A percentile compares a stretch with the other conserved stretches of the same genome.
Evolutionary conservation across 1,284 basidiomycete species (phyloP).

Genomic region (Trichosporon sp.): DNA sequence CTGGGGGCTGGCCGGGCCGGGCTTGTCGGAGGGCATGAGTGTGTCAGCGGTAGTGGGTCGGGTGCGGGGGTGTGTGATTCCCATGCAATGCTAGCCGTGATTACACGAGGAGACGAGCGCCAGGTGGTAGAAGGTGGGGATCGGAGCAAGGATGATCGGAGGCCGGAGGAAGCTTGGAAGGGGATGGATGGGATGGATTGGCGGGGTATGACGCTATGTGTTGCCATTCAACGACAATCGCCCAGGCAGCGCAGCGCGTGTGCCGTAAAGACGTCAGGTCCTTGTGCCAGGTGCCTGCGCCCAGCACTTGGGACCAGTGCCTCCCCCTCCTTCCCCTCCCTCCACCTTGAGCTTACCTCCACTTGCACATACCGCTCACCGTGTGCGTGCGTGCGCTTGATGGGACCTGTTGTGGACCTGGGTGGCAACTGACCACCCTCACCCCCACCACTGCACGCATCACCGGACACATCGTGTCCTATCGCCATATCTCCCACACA

Average conservation of each 20-base stretch:
- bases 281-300: not conserved
- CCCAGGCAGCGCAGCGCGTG: not conserved
- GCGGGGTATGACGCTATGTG: constrained; percentile 18
- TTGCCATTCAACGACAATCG: not conserved
- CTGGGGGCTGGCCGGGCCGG: not conserved
- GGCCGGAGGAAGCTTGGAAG: not conserved
- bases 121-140: not conserved
- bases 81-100: not conserved
- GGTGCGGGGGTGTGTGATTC: not conserved
- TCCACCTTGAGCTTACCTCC: not conserved
- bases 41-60: no score
- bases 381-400: not conserved
- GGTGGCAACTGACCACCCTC: constrained; percentile 12
- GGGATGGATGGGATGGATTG: not conserved
- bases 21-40: no score
- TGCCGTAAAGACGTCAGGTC: not conserved
- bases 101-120: not conserved
- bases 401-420: constrained; percentile 8
- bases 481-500: constrained; percentile 3
- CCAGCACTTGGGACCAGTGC: not conserved
- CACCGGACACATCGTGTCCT: not conserved
- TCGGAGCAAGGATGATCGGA: not conserved
- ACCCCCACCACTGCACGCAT: no score
- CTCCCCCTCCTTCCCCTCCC: no score
- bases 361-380: no score